Evolutionary conservation across 441 rosid species (phyloP).

Genomic region (Aleurites moluccanus): DNA sequence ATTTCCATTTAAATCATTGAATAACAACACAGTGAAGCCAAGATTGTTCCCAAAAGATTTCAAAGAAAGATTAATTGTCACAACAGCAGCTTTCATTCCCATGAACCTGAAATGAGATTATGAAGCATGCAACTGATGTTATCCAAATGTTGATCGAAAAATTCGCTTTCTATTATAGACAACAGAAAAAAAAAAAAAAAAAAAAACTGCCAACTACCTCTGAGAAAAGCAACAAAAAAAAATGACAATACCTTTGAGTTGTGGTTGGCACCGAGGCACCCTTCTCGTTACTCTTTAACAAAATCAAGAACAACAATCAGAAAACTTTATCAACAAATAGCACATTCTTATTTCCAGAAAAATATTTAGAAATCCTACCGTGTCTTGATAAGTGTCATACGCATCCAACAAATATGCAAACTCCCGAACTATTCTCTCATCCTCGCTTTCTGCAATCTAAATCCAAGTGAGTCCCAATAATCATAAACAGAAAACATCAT

Average conservation of each 20-base stretch:
- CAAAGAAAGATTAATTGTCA: conserved; percentile 48
- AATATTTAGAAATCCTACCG: conserved; percentile 36
- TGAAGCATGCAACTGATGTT: conserved; percentile 15
- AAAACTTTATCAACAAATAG: conserved; percentile 8
- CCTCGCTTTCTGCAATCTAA: conserved; percentile 73
- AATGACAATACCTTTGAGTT: conserved; percentile 52
- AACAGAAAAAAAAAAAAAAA: background rate
- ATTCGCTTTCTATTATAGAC: background rate
- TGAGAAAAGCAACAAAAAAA: background rate
- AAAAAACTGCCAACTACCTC: no score
- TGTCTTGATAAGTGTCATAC: conserved; percentile 38
- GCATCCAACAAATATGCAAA: conserved; percentile 66
- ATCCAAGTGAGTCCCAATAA: conserved; percentile 38
- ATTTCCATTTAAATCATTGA: conserved; percentile 35
- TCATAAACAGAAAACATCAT: background rate
- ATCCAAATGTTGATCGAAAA: background rate
- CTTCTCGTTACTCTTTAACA: conserved; percentile 35
- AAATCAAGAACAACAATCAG: conserved; percentile 3
- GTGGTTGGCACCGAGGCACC: conserved; percentile 35
- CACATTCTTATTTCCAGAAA: background rate
- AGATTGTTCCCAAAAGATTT: conserved; percentile 54
- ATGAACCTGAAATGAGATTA: conserved; percentile 51
- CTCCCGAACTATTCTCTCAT: conserved; percentile 75
- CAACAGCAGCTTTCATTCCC: conserved; percentile 77
- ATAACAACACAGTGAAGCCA: conserved; percentile 49